phyloP scores from a whole-genome alignment of 371 early-diverging fungal genomes.

The Syncephalastrum sp. region DNA sequence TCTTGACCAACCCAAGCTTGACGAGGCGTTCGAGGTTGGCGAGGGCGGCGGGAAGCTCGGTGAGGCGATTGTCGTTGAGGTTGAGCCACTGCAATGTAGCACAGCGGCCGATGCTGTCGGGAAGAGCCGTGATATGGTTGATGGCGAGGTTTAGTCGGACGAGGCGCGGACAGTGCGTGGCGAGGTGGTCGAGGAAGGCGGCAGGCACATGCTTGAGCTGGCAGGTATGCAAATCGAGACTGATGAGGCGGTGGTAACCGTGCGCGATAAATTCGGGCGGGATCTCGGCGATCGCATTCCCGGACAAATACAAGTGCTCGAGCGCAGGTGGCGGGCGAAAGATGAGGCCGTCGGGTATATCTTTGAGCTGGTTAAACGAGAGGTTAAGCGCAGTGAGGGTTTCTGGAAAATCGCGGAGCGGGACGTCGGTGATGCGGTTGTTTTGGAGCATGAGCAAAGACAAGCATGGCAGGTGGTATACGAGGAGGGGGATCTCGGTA shows the following conservation, averaged over 20 bases:
- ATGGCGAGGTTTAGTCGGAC: constrained; percentile 65
- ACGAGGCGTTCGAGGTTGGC: constrained; percentile 54
- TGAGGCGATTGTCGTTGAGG: constrained; percentile 65
- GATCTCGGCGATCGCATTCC: constrained; percentile 48
- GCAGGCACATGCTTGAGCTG: constrained; percentile 34
- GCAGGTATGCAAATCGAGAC: constrained; percentile 68
- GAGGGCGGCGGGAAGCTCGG: constrained; percentile 51
- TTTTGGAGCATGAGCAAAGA: constrained; percentile 44
- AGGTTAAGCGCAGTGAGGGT: constrained; percentile 43
- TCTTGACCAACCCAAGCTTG: constrained; percentile 73
- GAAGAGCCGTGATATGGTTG: constrained; percentile 55
- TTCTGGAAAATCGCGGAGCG: constrained; percentile 25
- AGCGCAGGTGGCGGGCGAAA: constrained; percentile 40
- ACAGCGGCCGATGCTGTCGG: constrained; percentile 53
- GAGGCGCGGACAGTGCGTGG: constrained; percentile 37
- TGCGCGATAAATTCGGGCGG: constrained; percentile 44
- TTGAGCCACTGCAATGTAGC: constrained; percentile 68
- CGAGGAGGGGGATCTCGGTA: constrained; percentile 49
- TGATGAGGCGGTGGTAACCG: constrained; percentile 49
- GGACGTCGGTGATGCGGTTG: constrained; percentile 34
- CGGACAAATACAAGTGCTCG: constrained; percentile 59
- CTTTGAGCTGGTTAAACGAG: constrained; percentile 42
- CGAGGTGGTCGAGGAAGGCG: constrained; percentile 22
- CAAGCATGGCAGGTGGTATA: constrained; percentile 34
- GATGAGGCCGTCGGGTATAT: constrained; percentile 47